phyloP scores from a whole-genome alignment of 129 eudicot genomes.

The Flaveria ramosissima region DNA sequence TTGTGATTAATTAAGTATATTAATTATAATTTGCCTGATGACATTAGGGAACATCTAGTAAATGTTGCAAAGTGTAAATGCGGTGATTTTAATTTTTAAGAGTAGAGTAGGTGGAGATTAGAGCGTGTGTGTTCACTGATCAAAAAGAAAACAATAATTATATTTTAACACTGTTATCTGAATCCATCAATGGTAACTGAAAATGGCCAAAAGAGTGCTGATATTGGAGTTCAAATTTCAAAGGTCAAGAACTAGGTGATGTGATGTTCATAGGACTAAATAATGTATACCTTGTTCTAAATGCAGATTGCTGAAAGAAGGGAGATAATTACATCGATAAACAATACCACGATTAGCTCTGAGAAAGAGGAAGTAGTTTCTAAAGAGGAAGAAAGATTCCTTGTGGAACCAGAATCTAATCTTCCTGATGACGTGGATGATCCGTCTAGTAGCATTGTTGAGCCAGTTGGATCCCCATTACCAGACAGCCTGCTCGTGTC shows the following conservation, averaged over 20 bases:
- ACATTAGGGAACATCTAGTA: not conserved
- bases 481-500: slow-evolving; percentile 2
- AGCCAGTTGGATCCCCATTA: slow-evolving; percentile 9
- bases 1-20: not conserved
- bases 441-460: slow-evolving; percentile 21
- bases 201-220: not conserved
- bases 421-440: slow-evolving; percentile 22
- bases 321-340: slow-evolving; percentile 69
- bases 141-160: no score
- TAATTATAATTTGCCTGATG: not conserved
- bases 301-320: slow-evolving; percentile 88
- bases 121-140: no score
- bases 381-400: slow-evolving; percentile 42
- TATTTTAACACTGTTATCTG: not conserved
- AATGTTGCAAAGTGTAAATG: no score
- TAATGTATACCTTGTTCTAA: slow-evolving; percentile 3
- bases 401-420: slow-evolving; percentile 34
- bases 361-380: slow-evolving; percentile 35
- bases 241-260: no score
- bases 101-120: no score
- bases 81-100: no score
- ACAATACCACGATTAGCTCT: slow-evolving; percentile 41
- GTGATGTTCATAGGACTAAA: not conserved
- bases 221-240: not conserved
- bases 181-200: not conserved